Conservation (phyloP, 2,329 filamentous ascomycete species). For the Fonsecaea pedrosoi region DNA sequence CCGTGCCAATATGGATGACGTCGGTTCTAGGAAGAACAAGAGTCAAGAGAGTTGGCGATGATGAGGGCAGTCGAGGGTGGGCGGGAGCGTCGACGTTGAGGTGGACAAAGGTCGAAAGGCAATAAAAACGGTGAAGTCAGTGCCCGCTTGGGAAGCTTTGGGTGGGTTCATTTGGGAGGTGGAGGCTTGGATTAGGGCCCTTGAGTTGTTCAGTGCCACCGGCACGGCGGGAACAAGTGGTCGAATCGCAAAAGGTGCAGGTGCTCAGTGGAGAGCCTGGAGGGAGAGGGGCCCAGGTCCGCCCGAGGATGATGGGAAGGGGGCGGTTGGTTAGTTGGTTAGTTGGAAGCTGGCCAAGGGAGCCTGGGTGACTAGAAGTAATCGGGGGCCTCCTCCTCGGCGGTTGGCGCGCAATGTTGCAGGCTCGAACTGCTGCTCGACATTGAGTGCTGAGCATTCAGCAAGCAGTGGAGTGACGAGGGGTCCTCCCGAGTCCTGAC, state of each 20-base stretch:
- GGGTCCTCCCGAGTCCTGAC: neutral
- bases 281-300: constrained; percentile 7
- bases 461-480: constrained; percentile 18
- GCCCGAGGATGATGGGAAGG: constrained; percentile 1
- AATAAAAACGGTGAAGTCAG: constrained; percentile 5
- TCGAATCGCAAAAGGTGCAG: constrained; percentile 5
- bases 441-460: constrained; percentile 20
- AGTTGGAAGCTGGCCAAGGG: constrained; percentile 12
- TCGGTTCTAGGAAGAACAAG: constrained; percentile 28
- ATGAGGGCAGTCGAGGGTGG: constrained; percentile 12
- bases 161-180: neutral
- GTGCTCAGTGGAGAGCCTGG: constrained; percentile 9
- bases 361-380: neutral
- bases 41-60: constrained; percentile 19
- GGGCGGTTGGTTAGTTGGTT: constrained; percentile 6
- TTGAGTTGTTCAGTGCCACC: constrained; percentile 31
- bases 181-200: constrained; percentile 2
- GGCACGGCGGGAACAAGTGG: constrained; percentile 26
- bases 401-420: constrained; percentile 8
- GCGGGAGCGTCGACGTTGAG: constrained; percentile 21
- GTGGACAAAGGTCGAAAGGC: constrained; percentile 12
- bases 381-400: neutral
- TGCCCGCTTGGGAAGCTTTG: constrained; percentile 12
- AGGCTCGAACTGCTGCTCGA: constrained; percentile 10
- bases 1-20: constrained; percentile 33